Base-by-base conservation (phyloP, 2,329 filamentous ascomycete genomes). In the Coniosporium tulheliwenetii region DNA sequence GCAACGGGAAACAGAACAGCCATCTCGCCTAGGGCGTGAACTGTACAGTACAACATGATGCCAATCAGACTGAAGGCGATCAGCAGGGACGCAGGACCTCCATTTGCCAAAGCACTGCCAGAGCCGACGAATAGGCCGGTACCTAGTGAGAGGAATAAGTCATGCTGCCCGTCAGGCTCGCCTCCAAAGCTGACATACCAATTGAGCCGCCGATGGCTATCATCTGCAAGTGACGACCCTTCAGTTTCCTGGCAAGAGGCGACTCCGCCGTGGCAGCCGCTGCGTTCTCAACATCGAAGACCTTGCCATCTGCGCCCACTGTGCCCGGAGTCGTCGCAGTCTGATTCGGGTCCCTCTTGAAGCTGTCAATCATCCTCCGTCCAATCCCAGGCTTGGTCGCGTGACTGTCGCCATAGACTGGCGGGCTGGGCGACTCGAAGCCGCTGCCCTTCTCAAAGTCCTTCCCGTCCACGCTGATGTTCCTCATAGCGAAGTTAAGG, bases 191-290 rank as follows among this genome's bases (percentile, higher is more conserved):
- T 30, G 37, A 36, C 52, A 38, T 56, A 53, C 63, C 63, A 52
- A 94, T 94, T 9, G 83, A 89, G 36, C 87, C 87, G 50, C 86
- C 86, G 49, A 95, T 93, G 10, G 89, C 89, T 67, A 95, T 95
- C 89, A 95, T 95, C 65, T 95, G 87, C 56, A 95, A 57, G 66
- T 96, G 89, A 38, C 86, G 72, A 14, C 79, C 77, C 62, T 93
- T 91, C 49, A 93, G 63, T 57, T 77, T 79, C 52, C 86, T 71
- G 39, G 81, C 76, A 39, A 96, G 69, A 7, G 81, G 77, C 37
- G 83, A 80, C 47, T 79, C 71, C 3, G 84, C 81, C 1, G 85
- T 87, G 36, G 69, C 69, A 12, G 63, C 58, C 1, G 70, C 71
- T 1, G 74, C 75, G 41, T 57, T 57, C 54, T 86, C 79, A 48